Evolutionary conservation across 169 alveolate genomes (phyloP).

Genomic region (Cryptosporidium tyzzeri): DNA sequence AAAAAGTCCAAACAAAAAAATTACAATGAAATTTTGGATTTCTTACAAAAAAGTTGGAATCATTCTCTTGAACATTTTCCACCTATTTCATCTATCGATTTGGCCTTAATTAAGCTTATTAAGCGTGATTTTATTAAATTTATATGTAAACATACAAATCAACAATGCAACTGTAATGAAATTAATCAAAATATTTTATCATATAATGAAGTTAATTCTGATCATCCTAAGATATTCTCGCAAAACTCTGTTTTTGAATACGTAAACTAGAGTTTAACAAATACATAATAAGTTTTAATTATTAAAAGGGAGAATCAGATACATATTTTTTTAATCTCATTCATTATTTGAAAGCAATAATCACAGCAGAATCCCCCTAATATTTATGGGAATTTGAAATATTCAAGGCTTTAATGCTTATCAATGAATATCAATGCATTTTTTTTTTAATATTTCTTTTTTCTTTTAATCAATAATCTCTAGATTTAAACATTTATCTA

Average conservation of each 20-base stretch:
- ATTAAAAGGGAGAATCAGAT: background rate
- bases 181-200: background rate
- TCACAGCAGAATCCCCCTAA: background rate
- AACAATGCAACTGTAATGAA: background rate
- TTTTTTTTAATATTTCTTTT: too few relatives aligned
- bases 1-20: constrained; percentile 12
- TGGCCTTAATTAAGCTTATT: constrained; percentile 35
- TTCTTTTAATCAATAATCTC: too few relatives aligned
- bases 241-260: constrained; percentile 22
- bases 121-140: constrained; percentile 45
- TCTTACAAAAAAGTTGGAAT: constrained; percentile 5
- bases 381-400: too few relatives aligned
- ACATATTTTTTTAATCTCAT: too few relatives aligned
- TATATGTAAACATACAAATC: constrained; percentile 7
- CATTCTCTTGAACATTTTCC: constrained; percentile 1
- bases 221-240: background rate
- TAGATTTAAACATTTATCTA: too few relatives aligned
- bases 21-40: constrained; percentile 19
- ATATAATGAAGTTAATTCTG: background rate
- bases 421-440: background rate
- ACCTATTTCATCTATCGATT: background rate
- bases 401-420: background rate
- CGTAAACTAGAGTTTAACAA: background rate
- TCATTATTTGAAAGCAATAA: too few relatives aligned
- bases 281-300: background rate